Evolutionary conservation across 805 yeast genomes (phyloP), one percentile per base, ranked within the genome.

Genomic region (Danielia reshetovae): DNA sequence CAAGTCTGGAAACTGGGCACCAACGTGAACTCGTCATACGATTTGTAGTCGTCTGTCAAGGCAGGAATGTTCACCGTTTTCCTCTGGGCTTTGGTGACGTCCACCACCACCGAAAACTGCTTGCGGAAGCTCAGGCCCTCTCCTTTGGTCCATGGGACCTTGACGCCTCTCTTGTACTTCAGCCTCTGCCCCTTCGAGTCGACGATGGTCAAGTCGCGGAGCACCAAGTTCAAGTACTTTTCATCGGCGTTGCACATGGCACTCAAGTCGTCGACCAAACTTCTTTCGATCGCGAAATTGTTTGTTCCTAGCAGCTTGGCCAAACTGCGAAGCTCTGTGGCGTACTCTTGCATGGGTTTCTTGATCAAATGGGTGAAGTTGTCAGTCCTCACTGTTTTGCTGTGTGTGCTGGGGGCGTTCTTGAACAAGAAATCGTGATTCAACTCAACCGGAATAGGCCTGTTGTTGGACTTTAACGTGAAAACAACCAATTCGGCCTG

Each of bases 1-100:
- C 71, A 65, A 11, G 45, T 44, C 43, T 65, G 71, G 46, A 65
- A 65, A 29, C 59, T 65, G 3, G 71, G 71, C 12, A 63, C 54
- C 21, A 65, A 42, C 34, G 59, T 53, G 33, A 60, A 62, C 10
- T 61, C 55, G 16, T 48, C 46, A 6, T 47, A 49, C 11, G 48
- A 34, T 14, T 39, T 34, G 31, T 46, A 46, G 8, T 26, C 38
- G 8, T 13, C 27, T 7, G 22, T 7, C 42, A 11, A 38, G 29
- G 7, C 32, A 36, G 12, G 35, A 24, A n/a, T 34, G 34, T 32
- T 32, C 17, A n/a, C 38, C 12, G 22, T 42, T 46, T 37, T 42
- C 29, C 45, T 45, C 34, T 40, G 45, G 3, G 57, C 58, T 21
- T 56, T 48, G 13, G 49, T 39, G 5, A 61, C 39, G 35, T 65